phyloP scores from a whole-genome alignment of 306 rosid species.

The Begonia peltatifolia region DNA sequence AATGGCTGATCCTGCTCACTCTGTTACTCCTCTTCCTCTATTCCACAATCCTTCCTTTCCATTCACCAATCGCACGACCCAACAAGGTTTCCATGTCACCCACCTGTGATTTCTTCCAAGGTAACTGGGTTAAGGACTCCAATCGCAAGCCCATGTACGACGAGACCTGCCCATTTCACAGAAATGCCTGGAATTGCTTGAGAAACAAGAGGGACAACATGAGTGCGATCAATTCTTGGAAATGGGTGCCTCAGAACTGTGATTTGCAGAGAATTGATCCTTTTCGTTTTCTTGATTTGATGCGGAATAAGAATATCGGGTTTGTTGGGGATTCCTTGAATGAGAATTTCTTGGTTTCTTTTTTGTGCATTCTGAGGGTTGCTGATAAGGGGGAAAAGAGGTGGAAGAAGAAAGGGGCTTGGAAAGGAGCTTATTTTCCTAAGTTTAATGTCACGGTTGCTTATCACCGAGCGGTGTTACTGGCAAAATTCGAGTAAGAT shows the following conservation, averaged over 20 bases:
- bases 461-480: slow-evolving; percentile 89
- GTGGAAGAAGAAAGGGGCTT: slow-evolving; percentile 91
- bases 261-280: slow-evolving; percentile 54
- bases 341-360: slow-evolving; percentile 69
- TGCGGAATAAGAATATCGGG: slow-evolving; percentile 68
- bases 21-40: slow-evolving; percentile 30
- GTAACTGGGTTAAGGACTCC: slow-evolving; percentile 58
- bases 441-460: slow-evolving; percentile 61
- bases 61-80: neutral
- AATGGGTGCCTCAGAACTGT: slow-evolving; percentile 56
- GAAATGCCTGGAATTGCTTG: slow-evolving; percentile 86
- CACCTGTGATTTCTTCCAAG: slow-evolving; percentile 42
- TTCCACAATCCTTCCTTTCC: slow-evolving; percentile 29
- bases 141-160: slow-evolving; percentile 49
- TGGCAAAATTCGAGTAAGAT: slow-evolving; percentile 57
- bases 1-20: slow-evolving; percentile 38
- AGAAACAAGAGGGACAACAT: slow-evolving; percentile 59
- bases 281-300: slow-evolving; percentile 32
- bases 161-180: slow-evolving; percentile 66
- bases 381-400: slow-evolving; percentile 60
- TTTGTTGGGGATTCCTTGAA: slow-evolving; percentile 77
- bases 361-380: slow-evolving; percentile 53
- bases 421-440: slow-evolving; percentile 89
- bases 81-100: slow-evolving; percentile 11
- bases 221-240: slow-evolving; percentile 61